Percentiles rank a stretch among this genome's conserved stretches.
These are phyloP conservation scores for Yarrowia sp. DNA, from an alignment of 805 yeast species.

Conservation along the genomic window DNA sequence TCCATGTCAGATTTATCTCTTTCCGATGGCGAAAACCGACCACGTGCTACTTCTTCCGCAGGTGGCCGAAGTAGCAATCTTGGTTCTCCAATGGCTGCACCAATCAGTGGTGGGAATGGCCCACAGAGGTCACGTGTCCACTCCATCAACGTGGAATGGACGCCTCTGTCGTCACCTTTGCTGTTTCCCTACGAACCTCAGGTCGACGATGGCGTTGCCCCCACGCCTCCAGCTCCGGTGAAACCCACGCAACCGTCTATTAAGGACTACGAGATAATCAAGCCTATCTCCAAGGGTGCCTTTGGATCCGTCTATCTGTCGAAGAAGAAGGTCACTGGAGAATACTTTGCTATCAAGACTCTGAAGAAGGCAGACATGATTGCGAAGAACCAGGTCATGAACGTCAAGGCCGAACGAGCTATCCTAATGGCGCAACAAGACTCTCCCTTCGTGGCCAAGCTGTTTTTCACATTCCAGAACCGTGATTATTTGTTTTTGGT, in stretches of 20 bases:
- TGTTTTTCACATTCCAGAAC: slow-evolving; percentile 85
- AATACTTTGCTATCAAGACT: slow-evolving; percentile 91
- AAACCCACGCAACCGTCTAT: slow-evolving; percentile 67
- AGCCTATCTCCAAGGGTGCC: slow-evolving; percentile 96
- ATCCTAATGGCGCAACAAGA: slow-evolving; percentile 97
- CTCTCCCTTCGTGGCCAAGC: slow-evolving; percentile 87
- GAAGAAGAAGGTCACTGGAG: slow-evolving; percentile 80
- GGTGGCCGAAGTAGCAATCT: slow-evolving; percentile 12
- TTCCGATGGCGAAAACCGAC: slow-evolving; percentile 17
- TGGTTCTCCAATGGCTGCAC: slow-evolving; percentile 17
- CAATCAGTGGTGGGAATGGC: slow-evolving; percentile 1
- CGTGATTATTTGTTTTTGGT: slow-evolving; percentile 83
- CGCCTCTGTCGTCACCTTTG: slow-evolving; percentile 63
- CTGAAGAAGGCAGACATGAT: slow-evolving; percentile 92
- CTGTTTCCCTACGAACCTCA: slow-evolving; percentile 48
- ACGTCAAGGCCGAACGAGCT: slow-evolving; percentile 92
- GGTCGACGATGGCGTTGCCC: slow-evolving; percentile 47
- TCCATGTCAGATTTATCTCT: slow-evolving; percentile 17
- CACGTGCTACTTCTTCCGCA: slow-evolving; percentile 15
- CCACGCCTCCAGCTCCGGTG: slow-evolving; percentile 64
- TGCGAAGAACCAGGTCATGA: slow-evolving; percentile 92
- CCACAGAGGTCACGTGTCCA: slow-evolving; percentile 13
- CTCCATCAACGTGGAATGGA: slow-evolving; percentile 47
- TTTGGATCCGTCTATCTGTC: slow-evolving; percentile 94
- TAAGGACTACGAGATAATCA: slow-evolving; percentile 81